A percentile compares a stretch with the other conserved stretches of the same genome.
Evolutionary conservation across 768 basidiomycete genomes (phyloP).

Genomic region (Inosperma sp.): DNA sequence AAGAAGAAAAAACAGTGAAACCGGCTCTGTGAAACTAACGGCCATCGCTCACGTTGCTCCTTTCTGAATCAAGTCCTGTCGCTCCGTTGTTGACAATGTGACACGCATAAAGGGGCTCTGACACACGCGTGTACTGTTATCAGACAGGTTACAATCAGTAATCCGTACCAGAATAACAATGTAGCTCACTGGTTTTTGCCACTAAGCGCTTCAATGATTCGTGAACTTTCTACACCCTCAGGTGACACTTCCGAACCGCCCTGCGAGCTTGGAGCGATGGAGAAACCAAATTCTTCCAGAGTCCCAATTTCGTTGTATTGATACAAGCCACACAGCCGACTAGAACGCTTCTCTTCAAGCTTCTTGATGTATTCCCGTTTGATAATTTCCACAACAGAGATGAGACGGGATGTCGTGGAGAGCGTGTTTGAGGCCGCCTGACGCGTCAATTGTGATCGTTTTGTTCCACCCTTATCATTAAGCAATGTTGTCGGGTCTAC

Average conservation of each 20-base stretch:
- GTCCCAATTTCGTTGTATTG: slow-evolving; percentile 73
- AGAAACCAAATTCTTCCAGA: slow-evolving; percentile 40
- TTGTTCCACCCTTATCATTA: background rate
- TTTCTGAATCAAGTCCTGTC: slow-evolving; percentile 34
- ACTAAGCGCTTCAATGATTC: slow-evolving; percentile 42
- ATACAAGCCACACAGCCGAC: slow-evolving; percentile 52
- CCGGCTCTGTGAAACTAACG: background rate
- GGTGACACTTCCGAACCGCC: slow-evolving; percentile 5
- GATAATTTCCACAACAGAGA: slow-evolving; percentile 79
- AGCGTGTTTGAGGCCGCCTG: slow-evolving; percentile 28
- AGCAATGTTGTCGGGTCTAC: background rate
- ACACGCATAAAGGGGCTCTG: slow-evolving; percentile 68
- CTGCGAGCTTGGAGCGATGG: background rate
- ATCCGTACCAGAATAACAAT: slow-evolving; percentile 4
- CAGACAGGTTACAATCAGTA: slow-evolving; percentile 2
- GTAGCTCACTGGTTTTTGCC: slow-evolving; percentile 56
- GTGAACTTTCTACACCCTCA: slow-evolving; percentile 33
- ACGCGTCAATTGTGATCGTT: slow-evolving; percentile 7
- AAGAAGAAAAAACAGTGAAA: background rate
- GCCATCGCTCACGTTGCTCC: slow-evolving; percentile 48
- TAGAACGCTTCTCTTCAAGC: slow-evolving; percentile 39
- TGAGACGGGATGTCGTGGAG: slow-evolving; percentile 52
- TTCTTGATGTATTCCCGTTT: slow-evolving; percentile 72
- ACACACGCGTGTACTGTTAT: slow-evolving; percentile 46
- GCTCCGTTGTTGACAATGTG: slow-evolving; percentile 49